Evolutionary conservation across 495 filamentous ascomycete genomes (phyloP), one percentile per base, ranked within the genome.

Genomic region (Penicillium waksmanii): DNA sequence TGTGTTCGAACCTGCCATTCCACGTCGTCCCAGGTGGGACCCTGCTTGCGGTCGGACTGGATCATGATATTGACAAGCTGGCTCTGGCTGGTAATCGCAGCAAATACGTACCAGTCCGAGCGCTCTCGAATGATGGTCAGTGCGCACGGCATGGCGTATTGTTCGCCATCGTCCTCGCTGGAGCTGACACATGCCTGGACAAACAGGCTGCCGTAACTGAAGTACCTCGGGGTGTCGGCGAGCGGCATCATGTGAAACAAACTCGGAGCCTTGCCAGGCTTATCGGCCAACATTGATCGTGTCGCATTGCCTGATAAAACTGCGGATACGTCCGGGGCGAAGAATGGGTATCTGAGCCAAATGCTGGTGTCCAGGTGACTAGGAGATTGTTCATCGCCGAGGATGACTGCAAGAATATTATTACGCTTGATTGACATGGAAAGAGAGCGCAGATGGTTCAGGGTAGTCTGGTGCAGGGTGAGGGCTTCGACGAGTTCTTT

Each of bases 381-480:
- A 15, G 83, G 75, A 34, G 89, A 83, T 25, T 85, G 79, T 31
- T 73, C 72, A 7, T 67, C 63, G 1, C 70, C 51, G 21, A 64
- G 23, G 49, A 77, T 67, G 1, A 86, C 81, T 3, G 89, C 83
- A 58, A 97, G 75, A 50, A 91, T 86, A 38, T 86, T 84, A 65
- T 94, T 93, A 42, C 89, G 80, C 69, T 88, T 89, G 85, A 96
- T 96, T 1, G 90, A 95, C 63, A 88, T 81, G 3, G 89, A 79
- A 48, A 97, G 67, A 34, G 90, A 90, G 25, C 84, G 85, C 57
- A 97, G 66, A 67, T 84, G 87, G 19, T 84, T 82, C 36, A 81
- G 57, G 5, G 91, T 74, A 2, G 67, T 70, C 53, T 89, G 78
- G 60, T 87, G 81, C 5, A 83, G 71, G 55, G 76, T 77, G 34